Conservation (phyloP, 148 eudicot genomes). For the Camellia japonica region DNA sequence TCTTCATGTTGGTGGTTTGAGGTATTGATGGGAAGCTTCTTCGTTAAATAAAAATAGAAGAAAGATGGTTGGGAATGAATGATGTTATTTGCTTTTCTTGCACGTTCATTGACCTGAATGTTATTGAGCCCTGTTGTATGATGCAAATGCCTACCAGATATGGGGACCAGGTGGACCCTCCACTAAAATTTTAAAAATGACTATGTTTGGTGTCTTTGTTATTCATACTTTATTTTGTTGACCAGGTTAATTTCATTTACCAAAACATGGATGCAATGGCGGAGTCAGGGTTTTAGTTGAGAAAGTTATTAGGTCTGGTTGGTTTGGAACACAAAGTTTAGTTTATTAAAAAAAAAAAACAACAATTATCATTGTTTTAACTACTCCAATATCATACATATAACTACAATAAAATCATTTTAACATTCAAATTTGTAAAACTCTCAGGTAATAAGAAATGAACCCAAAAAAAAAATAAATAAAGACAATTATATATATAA, state of each 20-base stretch:
- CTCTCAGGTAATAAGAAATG: too few relatives aligned
- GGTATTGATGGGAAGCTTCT: neutral
- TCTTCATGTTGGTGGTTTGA: neutral
- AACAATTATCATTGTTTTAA: too few relatives aligned
- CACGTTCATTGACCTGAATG: neutral
- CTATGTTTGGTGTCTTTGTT: neutral
- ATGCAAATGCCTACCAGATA: neutral
- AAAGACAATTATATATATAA: too few relatives aligned
- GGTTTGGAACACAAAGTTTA: too few relatives aligned
- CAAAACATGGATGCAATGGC: neutral
- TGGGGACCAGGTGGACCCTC: neutral
- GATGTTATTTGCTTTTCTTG: neutral
- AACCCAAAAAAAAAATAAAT: too few relatives aligned
- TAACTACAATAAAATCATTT: too few relatives aligned
- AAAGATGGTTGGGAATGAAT: neutral
- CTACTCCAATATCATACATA: too few relatives aligned
- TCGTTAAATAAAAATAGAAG: neutral
- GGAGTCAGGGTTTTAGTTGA: too few relatives aligned
- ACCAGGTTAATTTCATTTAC: conserved; percentile 4
- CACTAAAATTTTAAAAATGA: neutral
- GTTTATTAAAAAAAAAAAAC: too few relatives aligned
- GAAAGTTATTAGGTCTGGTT: too few relatives aligned
- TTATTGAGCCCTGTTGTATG: neutral
- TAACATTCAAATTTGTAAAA: too few relatives aligned
- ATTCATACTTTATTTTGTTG: neutral